Percentiles rank a stretch among this genome's conserved stretches.
phyloP scores from a whole-genome alignment of 169 alveolate genomes.

The Eimeria sp. region DNA sequence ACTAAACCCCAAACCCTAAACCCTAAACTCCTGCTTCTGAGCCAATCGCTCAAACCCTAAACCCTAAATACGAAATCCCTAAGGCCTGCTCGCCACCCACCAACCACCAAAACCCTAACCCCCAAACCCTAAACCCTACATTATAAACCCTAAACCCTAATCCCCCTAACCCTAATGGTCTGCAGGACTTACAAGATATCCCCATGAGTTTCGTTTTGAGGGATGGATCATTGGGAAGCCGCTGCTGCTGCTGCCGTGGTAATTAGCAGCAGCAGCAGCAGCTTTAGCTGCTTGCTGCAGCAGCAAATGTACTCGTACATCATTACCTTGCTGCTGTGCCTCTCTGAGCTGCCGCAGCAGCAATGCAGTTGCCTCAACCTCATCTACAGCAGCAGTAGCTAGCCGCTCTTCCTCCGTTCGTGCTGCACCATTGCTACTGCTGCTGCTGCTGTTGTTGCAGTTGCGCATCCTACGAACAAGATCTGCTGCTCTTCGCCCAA shows the following conservation, averaged over 20 bases:
- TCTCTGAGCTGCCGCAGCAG: constrained; percentile 21
- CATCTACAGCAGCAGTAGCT: constrained; percentile 18
- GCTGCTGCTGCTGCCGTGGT: neutral
- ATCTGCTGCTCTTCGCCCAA: constrained; percentile 13
- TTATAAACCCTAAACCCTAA: constrained; percentile 11
- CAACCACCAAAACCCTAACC: too few relatives aligned
- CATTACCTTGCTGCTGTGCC: constrained; percentile 2
- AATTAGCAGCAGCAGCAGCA: constrained; percentile 8
- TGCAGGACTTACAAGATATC: neutral
- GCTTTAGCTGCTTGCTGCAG: constrained; percentile 48
- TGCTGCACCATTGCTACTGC: neutral
- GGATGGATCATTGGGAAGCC: neutral
- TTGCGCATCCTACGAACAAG: constrained; percentile 1
- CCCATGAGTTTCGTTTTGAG: neutral
- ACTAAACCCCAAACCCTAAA: neutral
- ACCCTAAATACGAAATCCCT: neutral
- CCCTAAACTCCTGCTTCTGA: neutral
- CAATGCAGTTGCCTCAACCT: neutral
- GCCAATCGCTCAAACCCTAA: neutral
- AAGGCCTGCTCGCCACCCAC: too few relatives aligned
- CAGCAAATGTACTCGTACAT: neutral
- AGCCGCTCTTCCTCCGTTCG: too few relatives aligned
- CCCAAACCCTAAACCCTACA: neutral
- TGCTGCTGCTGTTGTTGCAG: neutral
- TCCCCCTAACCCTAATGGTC: neutral